Base-by-base conservation (phyloP, 2,329 filamentous ascomycete genomes). In the Lecanicillium sp. region DNA sequence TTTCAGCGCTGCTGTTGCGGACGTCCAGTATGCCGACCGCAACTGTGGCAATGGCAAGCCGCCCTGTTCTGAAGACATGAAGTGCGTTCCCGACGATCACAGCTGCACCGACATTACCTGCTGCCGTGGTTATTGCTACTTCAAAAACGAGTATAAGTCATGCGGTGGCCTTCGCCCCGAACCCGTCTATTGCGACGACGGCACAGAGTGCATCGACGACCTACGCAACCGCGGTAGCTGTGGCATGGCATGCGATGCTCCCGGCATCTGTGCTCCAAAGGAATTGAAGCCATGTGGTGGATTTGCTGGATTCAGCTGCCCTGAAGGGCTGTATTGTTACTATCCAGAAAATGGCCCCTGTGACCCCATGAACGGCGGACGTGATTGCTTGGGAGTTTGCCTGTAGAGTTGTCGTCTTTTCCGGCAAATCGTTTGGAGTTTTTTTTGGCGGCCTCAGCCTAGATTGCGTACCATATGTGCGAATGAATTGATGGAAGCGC, bases 201-300 rank as follows among this genome's bases (percentile, higher is more conserved):
- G 17, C 30, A 33, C 5, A 11, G 18, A 17, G 30, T 33, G 30
- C 15, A 5, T 17, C 5, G 14, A 33, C 30, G 30, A 33, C 14
- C 30, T 14, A n/a, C 30, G 30, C 30, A 17, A n/a, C 9, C 15
- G 17, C 5, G 10, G 8, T 5, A 39, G 46, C 36, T 62, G 60
- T 30, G 60, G 60, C 7, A 46, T 59, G 51, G 54, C 60, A 4
- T 62, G 60, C 38, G 60, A 62, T 30, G 37, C 15, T 6, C 54
- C 54, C 0, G 60, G 60, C 2, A 60, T 63, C 17, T 64, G 56
- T 32, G 45, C 58, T 2, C 52, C 53, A 18, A 45, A 42, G 17
- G 44, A 44, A 5, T 39, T 38, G 2, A 37, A 33, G 1, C 29
- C 20, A 1, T 61, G 59, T 17, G 46, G 46, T 3, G 59, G 59